A percentile compares a stretch with the other conserved stretches of the same genome.
These are phyloP conservation scores for Phylloporus rhodoxanthus DNA, from an alignment of 768 basidiomycete species.

Conservation along the genomic window DNA sequence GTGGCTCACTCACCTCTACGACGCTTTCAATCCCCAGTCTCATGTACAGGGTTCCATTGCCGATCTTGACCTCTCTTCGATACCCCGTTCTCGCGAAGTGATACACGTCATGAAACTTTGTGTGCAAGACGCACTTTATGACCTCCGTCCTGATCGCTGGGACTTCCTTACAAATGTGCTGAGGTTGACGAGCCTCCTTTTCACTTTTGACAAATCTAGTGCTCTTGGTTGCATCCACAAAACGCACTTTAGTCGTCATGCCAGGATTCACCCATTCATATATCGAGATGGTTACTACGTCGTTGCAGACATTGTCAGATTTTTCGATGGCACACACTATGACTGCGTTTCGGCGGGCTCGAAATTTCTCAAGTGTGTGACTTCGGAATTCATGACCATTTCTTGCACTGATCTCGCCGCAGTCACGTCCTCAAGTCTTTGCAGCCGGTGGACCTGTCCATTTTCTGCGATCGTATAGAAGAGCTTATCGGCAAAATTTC, in stretches of 20 bases:
- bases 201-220: constrained; percentile 33
- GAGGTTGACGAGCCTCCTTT: constrained; percentile 34
- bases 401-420: constrained; percentile 16
- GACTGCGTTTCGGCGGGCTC: constrained; percentile 38
- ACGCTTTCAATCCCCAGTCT: constrained; percentile 43
- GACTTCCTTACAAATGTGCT: constrained; percentile 34
- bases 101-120: constrained; percentile 40
- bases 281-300: constrained; percentile 20
- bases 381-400: constrained; percentile 5
- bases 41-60: too few species aligned
- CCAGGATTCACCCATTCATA: constrained; percentile 1
- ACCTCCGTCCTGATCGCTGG: constrained; percentile 1
- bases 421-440: constrained; percentile 41
- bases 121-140: constrained; percentile 43
- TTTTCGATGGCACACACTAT: constrained; percentile 24
- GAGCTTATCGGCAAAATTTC: constrained; percentile 38
- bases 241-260: constrained; percentile 23
- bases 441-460: constrained; percentile 39
- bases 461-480: constrained; percentile 51
- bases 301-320: constrained; percentile 29
- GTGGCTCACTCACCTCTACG: constrained; percentile 43
- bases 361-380: constrained; percentile 36
- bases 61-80: constrained; percentile 31
- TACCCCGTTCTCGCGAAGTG: constrained; percentile 37
- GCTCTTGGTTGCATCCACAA: constrained; percentile 34